Evolutionary conservation across 805 yeast genomes (phyloP), one percentile per base, ranked within the genome.

Genomic region (Sugiyamaella smithiae): DNA sequence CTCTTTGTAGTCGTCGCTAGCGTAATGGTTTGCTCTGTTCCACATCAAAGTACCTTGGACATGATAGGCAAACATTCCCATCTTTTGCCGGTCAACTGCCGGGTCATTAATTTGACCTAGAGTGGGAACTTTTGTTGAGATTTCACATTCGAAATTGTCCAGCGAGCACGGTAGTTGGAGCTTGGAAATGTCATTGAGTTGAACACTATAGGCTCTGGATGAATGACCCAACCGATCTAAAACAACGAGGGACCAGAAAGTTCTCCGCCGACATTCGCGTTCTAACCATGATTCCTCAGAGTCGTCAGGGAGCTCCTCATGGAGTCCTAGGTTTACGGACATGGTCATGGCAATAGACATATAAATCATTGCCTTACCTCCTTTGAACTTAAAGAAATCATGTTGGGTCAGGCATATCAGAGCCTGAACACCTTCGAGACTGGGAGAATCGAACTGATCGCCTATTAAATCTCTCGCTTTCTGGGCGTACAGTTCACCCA

Each of bases 201-300:
- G 55, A 11, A 62, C 49, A 7, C 69, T 49, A 45, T 67, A 61
- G 17, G 55, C 53, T 20, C 65, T 63, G 12, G 66, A 62, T 12
- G 64, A 52, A 40, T 67, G 68, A n/a, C 63, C 62, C 31, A 65
- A 50, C 16, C 70, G 53, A 43, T 66, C 70, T 37, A 66, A 55
- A 6, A 63, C 61, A 9, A 67, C 56, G 24, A 67, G 57, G 12
- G 67, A 60, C 70, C 70, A 66, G 57, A 63, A 66, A 2, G 67
- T 62, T 23, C 69, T 52, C 19, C 70, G 54, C 1, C 69, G 52
- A 24, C 57, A 52, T 46, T 66, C 70, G 17, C 64, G 57, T 25
- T 66, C 67, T 16, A 65, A 52, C 63, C 66, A 67, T 7, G 62
- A 49, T 5, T 35, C 43, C 6, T 48, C 48, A 7, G 48, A 22